A percentile compares a stretch with the other conserved stretches of the same genome.
Conservation (phyloP, 306 rosid genomes). For the Mimosa bimucronata region DNA sequence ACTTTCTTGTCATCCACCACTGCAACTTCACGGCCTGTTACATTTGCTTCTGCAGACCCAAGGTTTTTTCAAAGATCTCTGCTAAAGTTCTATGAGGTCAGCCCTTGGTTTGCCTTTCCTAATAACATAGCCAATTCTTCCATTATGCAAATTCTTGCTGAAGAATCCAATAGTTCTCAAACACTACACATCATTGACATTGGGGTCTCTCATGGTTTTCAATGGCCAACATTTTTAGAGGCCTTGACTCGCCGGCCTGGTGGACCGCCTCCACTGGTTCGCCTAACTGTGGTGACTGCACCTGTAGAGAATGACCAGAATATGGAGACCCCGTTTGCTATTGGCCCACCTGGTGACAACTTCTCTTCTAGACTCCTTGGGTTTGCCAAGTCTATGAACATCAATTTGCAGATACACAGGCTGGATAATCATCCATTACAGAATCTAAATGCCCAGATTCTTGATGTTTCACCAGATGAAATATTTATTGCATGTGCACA, state of each 20-base stretch:
- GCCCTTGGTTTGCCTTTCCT: constrained; percentile 94
- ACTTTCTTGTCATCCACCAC: constrained; percentile 40
- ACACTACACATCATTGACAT: constrained; percentile 84
- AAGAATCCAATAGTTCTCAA: constrained; percentile 43
- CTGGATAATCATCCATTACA: constrained; percentile 61
- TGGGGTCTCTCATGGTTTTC: constrained; percentile 91
- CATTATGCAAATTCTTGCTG: constrained; percentile 74
- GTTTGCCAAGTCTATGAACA: constrained; percentile 68
- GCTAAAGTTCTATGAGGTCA: constrained; percentile 81
- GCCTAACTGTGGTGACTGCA: constrained; percentile 71
- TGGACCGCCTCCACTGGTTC: constrained; percentile 84
- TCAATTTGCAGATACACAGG: constrained; percentile 70
- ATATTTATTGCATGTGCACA: constrained; percentile 75
- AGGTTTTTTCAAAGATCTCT: constrained; percentile 69
- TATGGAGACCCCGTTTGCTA: constrained; percentile 60
- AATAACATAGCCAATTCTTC: constrained; percentile 81
- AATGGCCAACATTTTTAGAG: constrained; percentile 91
- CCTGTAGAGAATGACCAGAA: constrained; percentile 50
- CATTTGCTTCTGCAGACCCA: constrained; percentile 71
- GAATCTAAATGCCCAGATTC: constrained; percentile 47
- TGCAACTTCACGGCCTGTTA: constrained; percentile 39
- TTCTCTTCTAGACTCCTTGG: constrained; percentile 64
- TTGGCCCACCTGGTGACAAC: constrained; percentile 82
- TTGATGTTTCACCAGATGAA: constrained; percentile 56
- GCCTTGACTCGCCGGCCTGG: constrained; percentile 80